Conservation (phyloP, 148 eudicot species). For the Amaranthus hypochondriacus region DNA sequence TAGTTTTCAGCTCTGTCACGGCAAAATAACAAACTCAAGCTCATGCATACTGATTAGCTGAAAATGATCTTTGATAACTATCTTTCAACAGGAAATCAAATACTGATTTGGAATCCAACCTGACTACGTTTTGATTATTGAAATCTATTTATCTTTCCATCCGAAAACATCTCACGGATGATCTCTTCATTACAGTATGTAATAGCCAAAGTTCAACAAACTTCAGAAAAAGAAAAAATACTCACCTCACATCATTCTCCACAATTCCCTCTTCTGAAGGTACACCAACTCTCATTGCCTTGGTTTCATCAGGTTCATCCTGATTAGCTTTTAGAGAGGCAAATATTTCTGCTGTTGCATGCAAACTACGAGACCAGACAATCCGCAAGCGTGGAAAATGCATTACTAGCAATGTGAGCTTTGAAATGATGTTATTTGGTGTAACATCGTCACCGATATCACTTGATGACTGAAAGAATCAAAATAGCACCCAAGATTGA, state of each 20-base stretch:
- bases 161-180: background rate
- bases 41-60: background rate
- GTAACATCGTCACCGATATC: slow-evolving; percentile 94
- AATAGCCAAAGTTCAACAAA: background rate
- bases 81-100: background rate
- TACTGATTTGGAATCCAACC: background rate
- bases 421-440: slow-evolving; percentile 82
- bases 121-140: background rate
- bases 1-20: slow-evolving; percentile 84
- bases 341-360: slow-evolving; percentile 97
- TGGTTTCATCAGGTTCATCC: slow-evolving; percentile 91
- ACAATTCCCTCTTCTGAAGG: slow-evolving; percentile 95
- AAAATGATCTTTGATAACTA: background rate
- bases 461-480: slow-evolving; percentile 68
- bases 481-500: slow-evolving; percentile 4
- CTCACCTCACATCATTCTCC: slow-evolving; percentile 90
- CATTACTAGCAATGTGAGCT: slow-evolving; percentile 80
- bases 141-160: background rate
- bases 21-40: background rate
- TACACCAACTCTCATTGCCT: slow-evolving; percentile 92
- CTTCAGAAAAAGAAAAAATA: background rate
- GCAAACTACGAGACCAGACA: slow-evolving; percentile 97
- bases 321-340: slow-evolving; percentile 86
- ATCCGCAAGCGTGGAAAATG: slow-evolving; percentile 97
- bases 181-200: background rate